Percentiles rank a stretch among this genome's conserved stretches.
Evolutionary conservation across 176 grass and related monocot species (phyloP).

Genomic region (Stipa capillata): DNA sequence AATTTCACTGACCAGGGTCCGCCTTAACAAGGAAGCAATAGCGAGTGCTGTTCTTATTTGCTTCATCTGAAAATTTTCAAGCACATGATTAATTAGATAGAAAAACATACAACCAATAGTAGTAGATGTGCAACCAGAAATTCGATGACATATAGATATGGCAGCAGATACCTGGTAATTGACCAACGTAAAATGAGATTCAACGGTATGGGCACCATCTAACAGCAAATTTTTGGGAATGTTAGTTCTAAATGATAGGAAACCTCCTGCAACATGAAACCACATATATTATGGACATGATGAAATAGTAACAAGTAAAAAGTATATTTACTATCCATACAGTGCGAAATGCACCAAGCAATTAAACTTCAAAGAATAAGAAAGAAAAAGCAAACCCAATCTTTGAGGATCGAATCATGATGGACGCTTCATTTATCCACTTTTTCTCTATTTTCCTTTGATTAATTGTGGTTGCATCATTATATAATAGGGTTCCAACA

Average conservation of each 20-base stretch:
- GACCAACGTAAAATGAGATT: constrained; percentile 81
- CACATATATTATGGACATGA: neutral
- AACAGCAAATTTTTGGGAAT: constrained; percentile 83
- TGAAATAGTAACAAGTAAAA: neutral
- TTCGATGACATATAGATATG: neutral
- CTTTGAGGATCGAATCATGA: neutral
- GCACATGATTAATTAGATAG: constrained; percentile 23
- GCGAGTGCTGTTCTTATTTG: constrained; percentile 89
- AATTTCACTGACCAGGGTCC: constrained; percentile 70
- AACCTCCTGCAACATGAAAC: constrained; percentile 63
- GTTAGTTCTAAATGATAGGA: constrained; percentile 78
- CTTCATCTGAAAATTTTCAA: constrained; percentile 67
- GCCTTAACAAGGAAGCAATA: constrained; percentile 68
- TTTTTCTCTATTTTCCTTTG: neutral
- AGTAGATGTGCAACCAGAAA: neutral
- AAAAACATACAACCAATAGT: neutral
- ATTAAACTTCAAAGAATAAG: neutral
- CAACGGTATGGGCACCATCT: constrained; percentile 65
- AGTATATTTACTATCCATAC: neutral
- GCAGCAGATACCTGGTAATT: constrained; percentile 72
- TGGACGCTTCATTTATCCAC: neutral
- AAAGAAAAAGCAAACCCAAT: neutral
- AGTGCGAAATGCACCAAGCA: constrained; percentile 4
- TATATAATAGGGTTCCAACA: neutral
- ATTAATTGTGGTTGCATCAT: neutral